phyloP scores from a whole-genome alignment of 305 asterid species.

The Solanum aculeatissimum region DNA sequence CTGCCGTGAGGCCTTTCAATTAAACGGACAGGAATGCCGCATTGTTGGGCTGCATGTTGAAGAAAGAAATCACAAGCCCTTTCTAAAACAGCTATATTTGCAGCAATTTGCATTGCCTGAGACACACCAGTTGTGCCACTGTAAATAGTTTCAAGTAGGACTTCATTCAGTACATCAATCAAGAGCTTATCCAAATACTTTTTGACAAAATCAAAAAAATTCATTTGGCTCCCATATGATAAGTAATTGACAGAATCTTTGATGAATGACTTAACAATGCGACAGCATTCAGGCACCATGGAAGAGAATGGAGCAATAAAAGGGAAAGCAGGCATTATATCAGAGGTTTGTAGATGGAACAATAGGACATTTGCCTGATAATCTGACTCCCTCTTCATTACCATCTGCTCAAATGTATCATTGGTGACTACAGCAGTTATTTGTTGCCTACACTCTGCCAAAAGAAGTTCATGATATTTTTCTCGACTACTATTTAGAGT shows the following conservation, averaged over 20 bases:
- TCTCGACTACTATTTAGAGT: conserved; percentile 72
- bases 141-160: conserved; percentile 48
- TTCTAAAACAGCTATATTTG: conserved; percentile 73
- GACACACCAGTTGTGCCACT: conserved; percentile 61
- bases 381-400: conserved; percentile 85
- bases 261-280: conserved; percentile 64
- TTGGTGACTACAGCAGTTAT: conserved; percentile 38
- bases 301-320: conserved; percentile 88
- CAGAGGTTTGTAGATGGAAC: conserved; percentile 85
- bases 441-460: conserved; percentile 65
- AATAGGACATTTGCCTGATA: conserved; percentile 80
- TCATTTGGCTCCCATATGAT: conserved; percentile 72
- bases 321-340: conserved; percentile 96
- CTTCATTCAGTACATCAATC: conserved; percentile 78
- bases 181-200: conserved; percentile 30
- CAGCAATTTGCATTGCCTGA: conserved; percentile 97
- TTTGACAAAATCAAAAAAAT: conserved; percentile 66
- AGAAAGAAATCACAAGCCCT: conserved; percentile 84
- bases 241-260: conserved; percentile 79
- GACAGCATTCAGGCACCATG: conserved; percentile 91
- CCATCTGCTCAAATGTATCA: conserved; percentile 79
- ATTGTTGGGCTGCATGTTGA: conserved; percentile 93
- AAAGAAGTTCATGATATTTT: conserved; percentile 77
- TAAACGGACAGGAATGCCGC: conserved; percentile 75
- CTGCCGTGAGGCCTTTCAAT: conserved; percentile 68